Percentiles rank a stretch among this genome's conserved stretches.
These are phyloP conservation scores for Candida krabiensis DNA, from an alignment of 805 yeast species.

Conservation along the genomic window DNA sequence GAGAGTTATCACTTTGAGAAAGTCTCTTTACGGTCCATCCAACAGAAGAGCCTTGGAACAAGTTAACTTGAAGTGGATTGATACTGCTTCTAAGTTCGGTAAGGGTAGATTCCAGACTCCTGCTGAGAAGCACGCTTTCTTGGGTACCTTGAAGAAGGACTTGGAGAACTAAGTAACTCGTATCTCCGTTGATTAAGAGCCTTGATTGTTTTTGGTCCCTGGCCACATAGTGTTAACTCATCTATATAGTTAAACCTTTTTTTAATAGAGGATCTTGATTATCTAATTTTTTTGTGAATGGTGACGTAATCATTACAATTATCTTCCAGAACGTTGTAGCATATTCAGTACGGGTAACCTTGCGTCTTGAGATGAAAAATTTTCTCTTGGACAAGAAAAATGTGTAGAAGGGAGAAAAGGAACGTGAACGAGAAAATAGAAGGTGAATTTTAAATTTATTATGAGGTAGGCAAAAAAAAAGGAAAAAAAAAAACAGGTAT, in stretches of 20 bases:
- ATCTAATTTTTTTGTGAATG: constrained; percentile 2
- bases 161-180: constrained; percentile 43
- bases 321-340: no score
- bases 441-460: no score
- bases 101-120: constrained; percentile 99
- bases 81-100: constrained; percentile 99
- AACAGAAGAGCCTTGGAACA: constrained; percentile 96
- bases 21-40: constrained; percentile 96
- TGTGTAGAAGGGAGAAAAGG: no score
- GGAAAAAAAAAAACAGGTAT: constrained; percentile 1
- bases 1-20: constrained; percentile 99
- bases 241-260: neutral
- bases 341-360: constrained; percentile 6
- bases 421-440: no score
- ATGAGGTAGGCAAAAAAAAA: constrained; percentile 3
- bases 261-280: neutral
- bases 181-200: neutral
- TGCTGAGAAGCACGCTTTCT: constrained; percentile 99
- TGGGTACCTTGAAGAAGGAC: constrained; percentile 99
- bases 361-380: constrained; percentile 6
- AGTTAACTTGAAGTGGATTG: constrained; percentile 98
- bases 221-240: no score
- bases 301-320: neutral
- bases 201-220: neutral
- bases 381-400: constrained; percentile 6